Percentiles rank a stretch among this genome's conserved stretches.
phyloP scores from a whole-genome alignment of 1,284 basidiomycete genomes.

The Sparassis latifolia region DNA sequence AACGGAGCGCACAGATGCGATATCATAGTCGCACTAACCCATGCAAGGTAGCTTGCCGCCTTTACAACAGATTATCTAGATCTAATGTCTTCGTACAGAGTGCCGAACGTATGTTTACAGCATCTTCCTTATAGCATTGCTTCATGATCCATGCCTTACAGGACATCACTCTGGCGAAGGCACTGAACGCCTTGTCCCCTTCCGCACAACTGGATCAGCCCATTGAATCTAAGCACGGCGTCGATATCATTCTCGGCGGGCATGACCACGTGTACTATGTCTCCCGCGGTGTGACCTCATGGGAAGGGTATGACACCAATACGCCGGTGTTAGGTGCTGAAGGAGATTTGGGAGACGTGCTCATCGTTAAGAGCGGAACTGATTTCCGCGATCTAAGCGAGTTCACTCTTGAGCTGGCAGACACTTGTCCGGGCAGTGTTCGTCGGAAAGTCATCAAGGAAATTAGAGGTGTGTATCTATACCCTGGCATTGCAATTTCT shows the following conservation, averaged over 20 bases:
- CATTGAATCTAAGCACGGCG: constrained; percentile 60
- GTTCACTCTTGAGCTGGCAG: constrained; percentile 56
- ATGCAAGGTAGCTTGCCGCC: constrained; percentile 44
- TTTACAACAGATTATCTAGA: not conserved
- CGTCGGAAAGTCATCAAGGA: constrained; percentile 61
- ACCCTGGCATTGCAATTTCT: not conserved
- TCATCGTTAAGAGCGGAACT: constrained; percentile 82
- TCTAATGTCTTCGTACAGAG: constrained; percentile 7
- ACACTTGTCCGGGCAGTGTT: constrained; percentile 56
- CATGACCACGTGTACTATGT: constrained; percentile 89
- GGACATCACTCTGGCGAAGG: constrained; percentile 66
- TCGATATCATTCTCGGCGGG: constrained; percentile 83
- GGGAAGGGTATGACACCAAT: constrained; percentile 64
- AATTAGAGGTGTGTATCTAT: constrained; percentile 47
- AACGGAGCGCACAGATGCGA: constrained; percentile 66
- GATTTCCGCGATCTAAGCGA: constrained; percentile 88
- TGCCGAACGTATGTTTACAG: constrained; percentile 21
- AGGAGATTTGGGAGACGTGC: constrained; percentile 65
- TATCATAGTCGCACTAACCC: constrained; percentile 77
- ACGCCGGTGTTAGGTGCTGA: constrained; percentile 64
- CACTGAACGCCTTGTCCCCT: constrained; percentile 55
- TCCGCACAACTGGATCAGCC: constrained; percentile 38
- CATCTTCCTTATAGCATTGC: not conserved
- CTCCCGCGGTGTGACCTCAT: constrained; percentile 66
- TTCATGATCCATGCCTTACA: constrained; percentile 20